phyloP scores from a whole-genome alignment of 2,329 filamentous ascomycete species.

The Sarocladium kiliense region DNA sequence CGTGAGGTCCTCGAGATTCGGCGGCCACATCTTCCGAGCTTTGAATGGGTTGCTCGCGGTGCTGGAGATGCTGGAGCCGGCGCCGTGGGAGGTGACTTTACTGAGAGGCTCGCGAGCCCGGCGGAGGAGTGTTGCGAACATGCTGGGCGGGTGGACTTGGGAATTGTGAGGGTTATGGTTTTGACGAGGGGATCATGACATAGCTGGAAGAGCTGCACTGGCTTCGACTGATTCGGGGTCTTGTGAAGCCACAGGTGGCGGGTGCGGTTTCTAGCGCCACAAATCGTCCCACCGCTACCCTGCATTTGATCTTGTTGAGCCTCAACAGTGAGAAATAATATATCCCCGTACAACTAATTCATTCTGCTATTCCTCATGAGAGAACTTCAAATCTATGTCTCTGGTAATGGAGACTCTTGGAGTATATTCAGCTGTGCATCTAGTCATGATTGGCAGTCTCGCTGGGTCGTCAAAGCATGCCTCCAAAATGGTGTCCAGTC shows the following conservation, averaged over 20 bases:
- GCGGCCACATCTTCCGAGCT: slow-evolving; percentile 72
- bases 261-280: not conserved
- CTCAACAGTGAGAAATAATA: no score
- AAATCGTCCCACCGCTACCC: not conserved
- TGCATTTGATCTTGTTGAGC: no score
- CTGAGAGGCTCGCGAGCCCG: slow-evolving; percentile 22
- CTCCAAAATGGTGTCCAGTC: no score
- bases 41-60: slow-evolving; percentile 53
- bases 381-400: no score
- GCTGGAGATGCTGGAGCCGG: slow-evolving; percentile 14
- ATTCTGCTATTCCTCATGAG: no score
- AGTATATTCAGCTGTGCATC: no score
- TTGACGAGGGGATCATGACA: not conserved
- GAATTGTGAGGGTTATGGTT: slow-evolving; percentile 9
- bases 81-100: slow-evolving; percentile 20
- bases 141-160: slow-evolving; percentile 13
- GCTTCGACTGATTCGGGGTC: not conserved
- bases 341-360: no score
- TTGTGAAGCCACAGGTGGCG: not conserved
- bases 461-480: no score
- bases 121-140: slow-evolving; percentile 30
- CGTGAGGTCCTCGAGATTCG: slow-evolving; percentile 66
- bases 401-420: no score
- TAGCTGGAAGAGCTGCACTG: no score
- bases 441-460: no score